A percentile compares a stretch with the other conserved stretches of the same genome.
phyloP scores from a whole-genome alignment of 2,329 filamentous ascomycete species.

The Apiospora kogelbergensis region DNA sequence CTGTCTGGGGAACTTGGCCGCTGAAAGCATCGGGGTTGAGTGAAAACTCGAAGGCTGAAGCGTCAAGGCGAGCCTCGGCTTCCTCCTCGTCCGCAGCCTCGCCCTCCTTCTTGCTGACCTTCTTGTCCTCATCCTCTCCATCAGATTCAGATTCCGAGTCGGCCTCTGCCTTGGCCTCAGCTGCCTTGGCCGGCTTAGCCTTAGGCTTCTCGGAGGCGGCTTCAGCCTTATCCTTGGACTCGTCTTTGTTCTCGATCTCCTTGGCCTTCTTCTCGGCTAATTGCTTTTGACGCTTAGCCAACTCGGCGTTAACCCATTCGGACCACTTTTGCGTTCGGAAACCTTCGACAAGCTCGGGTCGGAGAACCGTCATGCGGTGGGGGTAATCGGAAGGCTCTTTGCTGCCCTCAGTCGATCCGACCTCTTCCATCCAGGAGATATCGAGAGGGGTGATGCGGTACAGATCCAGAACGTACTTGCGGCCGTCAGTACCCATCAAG shows the following conservation, averaged over 20 bases:
- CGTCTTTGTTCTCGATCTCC: constrained; percentile 33
- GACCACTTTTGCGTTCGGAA: constrained; percentile 85
- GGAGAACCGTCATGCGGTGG: constrained; percentile 92
- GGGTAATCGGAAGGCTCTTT: constrained; percentile 65
- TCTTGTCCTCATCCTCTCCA: constrained; percentile 33
- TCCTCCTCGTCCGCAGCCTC: constrained; percentile 39
- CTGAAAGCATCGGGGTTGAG: constrained; percentile 96
- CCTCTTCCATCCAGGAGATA: constrained; percentile 84
- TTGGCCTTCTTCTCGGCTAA: constrained; percentile 31
- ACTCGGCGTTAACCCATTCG: constrained; percentile 80
- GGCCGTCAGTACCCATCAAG: constrained; percentile 90
- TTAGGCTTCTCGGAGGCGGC: constrained; percentile 21
- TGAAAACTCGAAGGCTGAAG: constrained; percentile 82
- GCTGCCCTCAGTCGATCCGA: constrained; percentile 47
- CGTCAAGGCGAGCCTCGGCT: constrained; percentile 73
- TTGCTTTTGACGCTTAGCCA: constrained; percentile 47
- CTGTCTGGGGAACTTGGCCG: constrained; percentile 84
- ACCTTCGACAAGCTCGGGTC: constrained; percentile 84
- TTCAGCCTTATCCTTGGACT: constrained; percentile 24
- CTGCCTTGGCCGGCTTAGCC: not conserved
- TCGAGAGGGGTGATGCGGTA: constrained; percentile 94
- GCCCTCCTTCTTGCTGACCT: constrained; percentile 31
- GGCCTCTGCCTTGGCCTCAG: not conserved
- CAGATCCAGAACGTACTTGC: constrained; percentile 95
- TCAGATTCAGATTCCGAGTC: not conserved